Conservation (phyloP, 768 basidiomycete genomes). For the Termitomyces sp. region DNA sequence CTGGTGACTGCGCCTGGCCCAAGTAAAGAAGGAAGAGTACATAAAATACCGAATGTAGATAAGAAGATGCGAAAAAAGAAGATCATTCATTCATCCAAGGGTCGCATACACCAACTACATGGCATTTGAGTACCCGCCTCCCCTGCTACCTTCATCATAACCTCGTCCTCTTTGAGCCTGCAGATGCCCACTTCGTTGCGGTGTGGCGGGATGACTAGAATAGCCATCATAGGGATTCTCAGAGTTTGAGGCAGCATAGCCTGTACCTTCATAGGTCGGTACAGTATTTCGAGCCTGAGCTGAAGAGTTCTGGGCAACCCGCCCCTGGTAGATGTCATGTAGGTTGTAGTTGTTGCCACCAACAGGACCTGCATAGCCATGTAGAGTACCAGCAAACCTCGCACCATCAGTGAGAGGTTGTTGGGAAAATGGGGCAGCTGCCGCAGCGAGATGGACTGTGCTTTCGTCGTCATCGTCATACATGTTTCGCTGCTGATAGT, state of each 20-base stretch:
- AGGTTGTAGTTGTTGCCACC: conserved; percentile 34
- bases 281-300: background rate
- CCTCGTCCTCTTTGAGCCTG: conserved; percentile 19
- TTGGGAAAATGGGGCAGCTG: conserved; percentile 56
- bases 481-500: conserved; percentile 31
- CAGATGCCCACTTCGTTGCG: conserved; percentile 13
- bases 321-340: conserved; percentile 54
- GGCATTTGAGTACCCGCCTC: conserved; percentile 22
- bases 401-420: conserved; percentile 30
- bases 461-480: conserved; percentile 73
- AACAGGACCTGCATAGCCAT: conserved; percentile 11
- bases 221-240: conserved; percentile 17
- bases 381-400: conserved; percentile 12
- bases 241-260: background rate
- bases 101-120: conserved; percentile 16
- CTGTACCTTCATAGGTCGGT: background rate
- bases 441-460: conserved; percentile 48
- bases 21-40: background rate
- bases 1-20: background rate
- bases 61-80: background rate
- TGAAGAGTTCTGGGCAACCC: conserved; percentile 19
- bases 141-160: conserved; percentile 23
- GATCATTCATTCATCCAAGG: background rate
- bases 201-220: conserved; percentile 11
- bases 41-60: background rate